A percentile compares a stretch with the other conserved stretches of the same genome.
These are phyloP conservation scores for Nemania bipapillata DNA, from an alignment of 2,329 filamentous ascomycete species.

Conservation along the genomic window DNA sequence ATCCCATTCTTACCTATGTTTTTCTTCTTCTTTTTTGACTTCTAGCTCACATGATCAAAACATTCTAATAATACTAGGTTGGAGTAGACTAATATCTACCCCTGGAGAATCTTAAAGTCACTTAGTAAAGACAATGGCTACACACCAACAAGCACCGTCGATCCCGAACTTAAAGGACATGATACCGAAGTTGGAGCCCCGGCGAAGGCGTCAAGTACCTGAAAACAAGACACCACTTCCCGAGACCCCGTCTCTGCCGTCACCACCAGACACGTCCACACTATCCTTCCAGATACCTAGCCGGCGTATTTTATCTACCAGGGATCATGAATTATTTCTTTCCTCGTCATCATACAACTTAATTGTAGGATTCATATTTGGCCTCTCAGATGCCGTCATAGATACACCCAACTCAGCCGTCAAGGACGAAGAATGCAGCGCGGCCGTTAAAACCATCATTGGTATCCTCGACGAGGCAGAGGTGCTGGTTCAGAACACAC, in stretches of 20 bases:
- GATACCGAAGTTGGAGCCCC: constrained; percentile 75
- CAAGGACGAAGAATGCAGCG: constrained; percentile 66
- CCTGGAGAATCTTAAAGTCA: not conserved
- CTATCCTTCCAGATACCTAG: constrained; percentile 74
- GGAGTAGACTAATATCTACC: not conserved
- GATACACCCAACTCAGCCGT: constrained; percentile 74
- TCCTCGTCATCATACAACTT: constrained; percentile 79
- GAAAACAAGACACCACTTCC: constrained; percentile 73
- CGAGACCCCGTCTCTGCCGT: constrained; percentile 76
- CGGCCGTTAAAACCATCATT: constrained; percentile 71
- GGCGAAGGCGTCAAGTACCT: constrained; percentile 63
- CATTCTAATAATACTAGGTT: not conserved
- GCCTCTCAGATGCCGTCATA: constrained; percentile 81
- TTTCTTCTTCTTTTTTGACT: no score
- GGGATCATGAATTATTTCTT: constrained; percentile 85
- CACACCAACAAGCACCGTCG: constrained; percentile 40
- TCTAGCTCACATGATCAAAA: not conserved
- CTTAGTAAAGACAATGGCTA: constrained; percentile 39
- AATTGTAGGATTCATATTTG: constrained; percentile 85
- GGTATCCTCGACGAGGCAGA: constrained; percentile 76
- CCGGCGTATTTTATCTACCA: constrained; percentile 81
- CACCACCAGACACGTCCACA: constrained; percentile 70
- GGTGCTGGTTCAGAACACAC: constrained; percentile 72
- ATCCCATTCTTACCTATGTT: not conserved
- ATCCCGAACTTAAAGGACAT: constrained; percentile 65